Base-by-base conservation (phyloP, 2,329 filamentous ascomycete species). In the Pseudocercospora fuligena region DNA sequence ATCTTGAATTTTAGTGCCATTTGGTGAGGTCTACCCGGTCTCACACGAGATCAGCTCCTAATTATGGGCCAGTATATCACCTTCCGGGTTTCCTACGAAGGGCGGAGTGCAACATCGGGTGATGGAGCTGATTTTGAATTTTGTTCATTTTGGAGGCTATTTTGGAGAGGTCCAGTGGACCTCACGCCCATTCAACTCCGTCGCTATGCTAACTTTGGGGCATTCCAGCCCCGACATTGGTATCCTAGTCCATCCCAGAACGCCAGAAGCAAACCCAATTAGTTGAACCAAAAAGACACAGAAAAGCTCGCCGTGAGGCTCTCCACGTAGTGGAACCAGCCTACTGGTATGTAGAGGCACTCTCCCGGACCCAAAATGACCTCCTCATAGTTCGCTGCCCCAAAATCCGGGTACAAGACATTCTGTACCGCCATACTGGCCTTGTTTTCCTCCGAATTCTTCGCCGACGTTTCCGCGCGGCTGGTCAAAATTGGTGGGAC, bases 271-370 rank as follows among this genome's bases (percentile, higher is more conserved):
- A 11, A 25, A 31, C 23, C 5, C 49, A 6, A 16, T 54, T 25
- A 86, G 69, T 92, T 91, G 91, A 92, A 99, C 95, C 95, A 99
- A 76, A 97, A 98, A 76, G 93, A 97, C 12, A 98, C 93, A 72
- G 94, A 97, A 75, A 97, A 94, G 76, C 94, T 97, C 21, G 92
- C 88, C 64, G 88, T 93, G 74, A 98, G 77, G 59, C 93, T 93
- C 66, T 92, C 85, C 3, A 98, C 92, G 79, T 97, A 98, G 82
- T 99, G 95, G 95, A 95, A 99, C 94, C 95, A 99, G 0, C 94
- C 95, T 5, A 92, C 85, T 0, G 95, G 95, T 61, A 99, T 92
- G 77, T 97, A 95, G 61, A 99, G 77, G 70, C 89, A 91, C 61
- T 99, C 93, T 0, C 94, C 95, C 0, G 91, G 90, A 31, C 86